These are phyloP conservation scores for Sporisorium iseilematis-ciliati DNA, from an alignment of 1,284 basidiomycete genomes.

Conservation along the genomic window DNA sequence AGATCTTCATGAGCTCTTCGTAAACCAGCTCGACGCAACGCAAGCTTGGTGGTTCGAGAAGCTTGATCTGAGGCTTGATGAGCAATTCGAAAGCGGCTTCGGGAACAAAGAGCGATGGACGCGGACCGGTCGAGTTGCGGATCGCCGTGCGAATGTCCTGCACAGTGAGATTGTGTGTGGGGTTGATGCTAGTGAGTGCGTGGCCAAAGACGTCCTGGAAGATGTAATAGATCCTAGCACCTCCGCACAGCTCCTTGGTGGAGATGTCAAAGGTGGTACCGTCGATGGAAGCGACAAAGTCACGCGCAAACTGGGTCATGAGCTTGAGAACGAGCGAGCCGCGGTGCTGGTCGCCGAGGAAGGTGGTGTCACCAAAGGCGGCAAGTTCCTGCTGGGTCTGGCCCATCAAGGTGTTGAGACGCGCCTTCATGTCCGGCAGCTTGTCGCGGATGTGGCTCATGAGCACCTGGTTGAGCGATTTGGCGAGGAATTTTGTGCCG, in stretches of 20 bases:
- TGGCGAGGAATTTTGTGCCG: constrained; percentile 93
- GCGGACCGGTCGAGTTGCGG: constrained; percentile 95
- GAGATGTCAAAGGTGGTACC: constrained; percentile 97
- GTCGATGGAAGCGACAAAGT: constrained; percentile 97
- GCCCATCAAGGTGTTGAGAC: constrained; percentile 97
- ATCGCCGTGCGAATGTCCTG: constrained; percentile 98
- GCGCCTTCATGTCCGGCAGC: constrained; percentile 98
- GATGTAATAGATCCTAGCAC: constrained; percentile 98
- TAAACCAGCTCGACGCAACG: constrained; percentile 98
- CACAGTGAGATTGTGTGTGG: constrained; percentile 88
- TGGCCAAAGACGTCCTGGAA: constrained; percentile 98
- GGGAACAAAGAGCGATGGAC: constrained; percentile 95
- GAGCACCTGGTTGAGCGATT: constrained; percentile 92
- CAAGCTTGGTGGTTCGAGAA: constrained; percentile 91
- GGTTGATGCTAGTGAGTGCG: constrained; percentile 89
- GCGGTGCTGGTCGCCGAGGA: constrained; percentile 92
- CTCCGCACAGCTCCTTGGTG: constrained; percentile 97
- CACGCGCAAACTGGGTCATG: constrained; percentile 98
- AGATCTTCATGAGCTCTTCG: constrained; percentile 99
- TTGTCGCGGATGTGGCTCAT: constrained; percentile 99
- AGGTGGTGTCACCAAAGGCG: constrained; percentile 92
- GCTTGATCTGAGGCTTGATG: constrained; percentile 98
- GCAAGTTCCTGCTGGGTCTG: constrained; percentile 98
- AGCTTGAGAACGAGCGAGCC: constrained; percentile 75
- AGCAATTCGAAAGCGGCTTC: constrained; percentile 97